phyloP scores from a whole-genome alignment of 2,329 filamentous ascomycete genomes.

The Penicillium nordicum region DNA sequence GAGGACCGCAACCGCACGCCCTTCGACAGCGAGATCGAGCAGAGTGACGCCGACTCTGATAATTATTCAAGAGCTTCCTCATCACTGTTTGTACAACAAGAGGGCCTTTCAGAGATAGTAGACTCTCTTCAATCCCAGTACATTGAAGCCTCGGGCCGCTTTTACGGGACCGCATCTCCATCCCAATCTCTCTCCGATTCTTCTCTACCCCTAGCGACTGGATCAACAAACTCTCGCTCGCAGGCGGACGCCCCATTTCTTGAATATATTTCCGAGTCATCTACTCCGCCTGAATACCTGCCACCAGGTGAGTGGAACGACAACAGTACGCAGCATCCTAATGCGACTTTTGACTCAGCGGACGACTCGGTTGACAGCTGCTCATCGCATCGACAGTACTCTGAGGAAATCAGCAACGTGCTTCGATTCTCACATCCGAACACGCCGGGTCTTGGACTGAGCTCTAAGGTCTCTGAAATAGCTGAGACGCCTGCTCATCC shows the following conservation, averaged over 20 bases:
- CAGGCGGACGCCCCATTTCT: background rate
- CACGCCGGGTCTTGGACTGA: background rate
- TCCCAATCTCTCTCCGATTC: background rate
- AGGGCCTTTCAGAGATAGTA: background rate
- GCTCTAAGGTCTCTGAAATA: slow-evolving; percentile 14
- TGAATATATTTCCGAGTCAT: background rate
- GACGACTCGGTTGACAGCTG: background rate
- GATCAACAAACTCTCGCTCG: background rate
- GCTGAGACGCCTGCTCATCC: slow-evolving; percentile 20
- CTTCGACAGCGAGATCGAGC: background rate
- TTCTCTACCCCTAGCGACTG: background rate
- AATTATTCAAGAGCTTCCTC: background rate
- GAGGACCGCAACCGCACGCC: background rate
- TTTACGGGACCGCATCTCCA: background rate
- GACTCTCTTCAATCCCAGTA: background rate
- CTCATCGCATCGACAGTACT: background rate
- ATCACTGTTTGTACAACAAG: background rate
- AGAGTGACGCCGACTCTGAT: background rate
- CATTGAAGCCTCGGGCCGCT: background rate
- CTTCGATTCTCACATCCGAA: background rate
- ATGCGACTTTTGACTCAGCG: background rate
- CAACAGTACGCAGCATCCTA: background rate
- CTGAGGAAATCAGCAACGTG: background rate
- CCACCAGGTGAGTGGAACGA: background rate
- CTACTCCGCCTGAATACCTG: background rate